Percentiles rank a stretch among this genome's conserved stretches.
phyloP scores from a whole-genome alignment of 495 filamentous ascomycete genomes.

The Podospora tetraspora region DNA sequence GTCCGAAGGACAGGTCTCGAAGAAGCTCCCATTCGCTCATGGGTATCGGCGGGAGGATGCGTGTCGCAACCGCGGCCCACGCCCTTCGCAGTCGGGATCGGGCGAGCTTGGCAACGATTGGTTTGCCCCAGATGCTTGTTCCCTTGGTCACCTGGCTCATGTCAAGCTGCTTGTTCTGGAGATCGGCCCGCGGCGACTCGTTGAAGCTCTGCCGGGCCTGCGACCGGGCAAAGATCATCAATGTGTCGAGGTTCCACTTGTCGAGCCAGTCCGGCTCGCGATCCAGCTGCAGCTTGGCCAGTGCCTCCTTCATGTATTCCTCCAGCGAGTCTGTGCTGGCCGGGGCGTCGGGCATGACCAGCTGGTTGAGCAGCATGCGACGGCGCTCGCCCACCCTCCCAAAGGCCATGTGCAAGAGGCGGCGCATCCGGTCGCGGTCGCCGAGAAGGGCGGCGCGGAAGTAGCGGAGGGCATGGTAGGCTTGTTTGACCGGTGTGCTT shows the following conservation, averaged over 20 bases:
- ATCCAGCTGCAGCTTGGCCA: not conserved
- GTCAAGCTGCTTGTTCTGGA: conserved; percentile 37
- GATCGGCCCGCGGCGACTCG: conserved; percentile 25
- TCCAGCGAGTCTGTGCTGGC: conserved; percentile 34
- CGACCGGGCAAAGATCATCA: conserved; percentile 28
- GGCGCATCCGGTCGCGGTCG: conserved; percentile 53
- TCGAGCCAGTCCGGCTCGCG: conserved; percentile 38
- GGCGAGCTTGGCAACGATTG: conserved; percentile 47
- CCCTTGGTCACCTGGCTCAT: conserved; percentile 50
- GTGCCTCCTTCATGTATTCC: conserved; percentile 4
- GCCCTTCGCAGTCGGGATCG: conserved; percentile 55
- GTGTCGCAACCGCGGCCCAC: conserved; percentile 52
- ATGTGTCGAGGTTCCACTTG: conserved; percentile 35
- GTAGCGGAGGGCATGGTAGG: conserved; percentile 31
- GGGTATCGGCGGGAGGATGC: conserved; percentile 68
- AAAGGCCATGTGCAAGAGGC: conserved; percentile 62
- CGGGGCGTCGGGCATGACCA: conserved; percentile 41
- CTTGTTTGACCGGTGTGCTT: conserved; percentile 24
- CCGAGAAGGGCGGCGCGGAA: conserved; percentile 51
- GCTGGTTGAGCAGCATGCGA: conserved; percentile 51
- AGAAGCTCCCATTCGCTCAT: conserved; percentile 59
- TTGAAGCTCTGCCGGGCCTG: conserved; percentile 13
- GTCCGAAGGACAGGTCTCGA: conserved; percentile 52
- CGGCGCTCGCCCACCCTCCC: conserved; percentile 67
- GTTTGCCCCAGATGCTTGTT: conserved; percentile 58